These are phyloP conservation scores for Wickerhamomyces queroliae DNA, from an alignment of 805 yeast species.

Conservation along the genomic window DNA sequence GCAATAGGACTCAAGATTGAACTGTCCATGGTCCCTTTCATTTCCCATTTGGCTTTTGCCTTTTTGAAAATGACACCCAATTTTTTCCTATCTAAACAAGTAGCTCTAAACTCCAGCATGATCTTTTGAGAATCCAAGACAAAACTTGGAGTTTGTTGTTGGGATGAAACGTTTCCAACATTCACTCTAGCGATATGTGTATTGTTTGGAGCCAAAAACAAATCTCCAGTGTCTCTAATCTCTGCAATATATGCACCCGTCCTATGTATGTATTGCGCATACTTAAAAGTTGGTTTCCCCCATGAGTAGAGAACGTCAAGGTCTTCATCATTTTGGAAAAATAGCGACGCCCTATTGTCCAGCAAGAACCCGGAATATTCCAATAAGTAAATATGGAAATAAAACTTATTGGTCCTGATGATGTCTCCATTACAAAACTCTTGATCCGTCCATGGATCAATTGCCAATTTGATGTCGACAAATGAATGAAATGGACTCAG, in stretches of 20 bases:
- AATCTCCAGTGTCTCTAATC: constrained; percentile 68
- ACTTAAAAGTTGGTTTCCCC: constrained; percentile 82
- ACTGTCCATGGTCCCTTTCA: constrained; percentile 26
- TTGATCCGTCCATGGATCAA: constrained; percentile 67
- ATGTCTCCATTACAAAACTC: constrained; percentile 41
- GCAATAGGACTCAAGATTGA: constrained; percentile 6
- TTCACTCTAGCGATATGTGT: constrained; percentile 73
- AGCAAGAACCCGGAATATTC: constrained; percentile 67
- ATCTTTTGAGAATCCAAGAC: constrained; percentile 65
- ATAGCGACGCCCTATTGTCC: constrained; percentile 72
- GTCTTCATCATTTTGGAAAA: constrained; percentile 42
- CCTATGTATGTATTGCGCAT: constrained; percentile 83
- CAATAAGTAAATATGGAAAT: constrained; percentile 72
- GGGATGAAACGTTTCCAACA: constrained; percentile 31
- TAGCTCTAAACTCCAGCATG: constrained; percentile 60
- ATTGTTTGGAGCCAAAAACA: constrained; percentile 83
- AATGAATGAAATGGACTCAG: constrained; percentile 87
- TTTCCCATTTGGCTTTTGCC: constrained; percentile 46
- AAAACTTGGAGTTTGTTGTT: constrained; percentile 24
- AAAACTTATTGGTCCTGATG: constrained; percentile 49
- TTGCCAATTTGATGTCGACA: constrained; percentile 56
- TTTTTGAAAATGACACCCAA: constrained; percentile 50
- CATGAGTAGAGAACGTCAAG: constrained; percentile 80
- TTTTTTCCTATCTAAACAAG: constrained; percentile 47
- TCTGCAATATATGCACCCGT: constrained; percentile 91